Conservation (phyloP, 83 land plant genomes). For the Picea abies region DNA sequence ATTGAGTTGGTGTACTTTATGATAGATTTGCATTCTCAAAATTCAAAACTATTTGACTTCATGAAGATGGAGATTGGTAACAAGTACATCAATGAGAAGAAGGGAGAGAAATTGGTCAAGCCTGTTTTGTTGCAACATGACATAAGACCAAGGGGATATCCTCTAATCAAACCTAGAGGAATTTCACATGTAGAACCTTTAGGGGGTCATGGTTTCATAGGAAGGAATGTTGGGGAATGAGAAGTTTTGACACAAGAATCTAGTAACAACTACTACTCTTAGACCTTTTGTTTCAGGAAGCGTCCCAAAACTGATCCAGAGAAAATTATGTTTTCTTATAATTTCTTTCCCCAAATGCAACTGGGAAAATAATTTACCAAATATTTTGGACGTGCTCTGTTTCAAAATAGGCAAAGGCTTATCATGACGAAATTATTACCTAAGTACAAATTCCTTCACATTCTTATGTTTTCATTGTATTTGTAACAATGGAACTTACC, state of each 20-base stretch:
- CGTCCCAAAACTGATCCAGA: too few relatives aligned
- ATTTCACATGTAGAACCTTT: slow-evolving; percentile 10
- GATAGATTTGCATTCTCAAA: slow-evolving; percentile 35
- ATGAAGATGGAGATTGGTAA: slow-evolving; percentile 16
- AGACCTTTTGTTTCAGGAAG: not conserved
- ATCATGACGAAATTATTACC: too few relatives aligned
- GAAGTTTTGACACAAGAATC: slow-evolving; percentile 24
- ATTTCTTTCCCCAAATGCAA: too few relatives aligned
- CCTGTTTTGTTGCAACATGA: slow-evolving; percentile 7
- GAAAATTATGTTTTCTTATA: too few relatives aligned
- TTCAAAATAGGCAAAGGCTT: too few relatives aligned
- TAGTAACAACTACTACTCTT: slow-evolving; percentile 17
- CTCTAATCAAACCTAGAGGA: slow-evolving; percentile 11
- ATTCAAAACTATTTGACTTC: slow-evolving; percentile 23
- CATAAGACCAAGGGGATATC: slow-evolving; percentile 11
- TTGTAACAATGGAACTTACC: too few relatives aligned
- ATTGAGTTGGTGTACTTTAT: slow-evolving; percentile 36
- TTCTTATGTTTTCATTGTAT: too few relatives aligned
- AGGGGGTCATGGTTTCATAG: slow-evolving; percentile 11
- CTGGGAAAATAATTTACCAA: too few relatives aligned
- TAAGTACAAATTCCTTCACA: too few relatives aligned
- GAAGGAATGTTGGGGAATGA: slow-evolving; percentile 16
- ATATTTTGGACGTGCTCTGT: too few relatives aligned
- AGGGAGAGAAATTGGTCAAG: slow-evolving; percentile 22
- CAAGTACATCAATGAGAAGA: slow-evolving; percentile 16